Evolutionary conservation across 306 rosid genomes (phyloP), one percentile per base, ranked within the genome.

Genomic region (Quercus variabilis): DNA sequence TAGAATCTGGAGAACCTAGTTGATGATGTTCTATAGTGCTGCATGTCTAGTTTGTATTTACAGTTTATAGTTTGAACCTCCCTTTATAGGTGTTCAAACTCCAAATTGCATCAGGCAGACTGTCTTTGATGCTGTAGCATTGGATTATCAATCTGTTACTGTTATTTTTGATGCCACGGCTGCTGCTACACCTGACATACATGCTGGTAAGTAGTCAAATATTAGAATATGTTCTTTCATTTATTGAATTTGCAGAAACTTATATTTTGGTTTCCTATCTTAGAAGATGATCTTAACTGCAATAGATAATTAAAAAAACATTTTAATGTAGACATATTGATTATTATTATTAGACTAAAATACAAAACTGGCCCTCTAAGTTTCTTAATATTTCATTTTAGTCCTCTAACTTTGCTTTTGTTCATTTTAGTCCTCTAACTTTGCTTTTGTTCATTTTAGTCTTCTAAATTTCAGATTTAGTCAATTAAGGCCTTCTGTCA

Each of bases 101-200:
- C 99, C 99, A 49, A 95, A 95, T 82, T 95, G 99, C 75, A 92
- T 95, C 73, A 83, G 99, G 79, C 98, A 92, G 86, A 95, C 97
- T 70, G 96, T 91, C 56, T 91, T 69, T 81, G 99, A 94, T 80
- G 99, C 94, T 30, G 94, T 92, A 64, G 93, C 90, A 78, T 81
- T 92, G 85, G 95, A 94, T 79, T 94, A 92, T 85, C 87, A 74
- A 57, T 85, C 90, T 54, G 88, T 94, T 43, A 87, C 92, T 55
- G 87, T 92, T 31, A 82, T 94, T 84, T 58, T 83, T 82, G 99
- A 95, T 77, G 97, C 99, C 65, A 90, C 99, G 3, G 99, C 94
- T 56, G 99, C 99, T 12, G 97, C 98, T 35, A 86, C 97, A 20
- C 87, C 91, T 31, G 92, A 90, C 11, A 73, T 87, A 55, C 99